These are phyloP conservation scores for Globisporangium ultimum DNA, from an alignment of 352 stramenopile genomes.

Conservation along the genomic window DNA sequence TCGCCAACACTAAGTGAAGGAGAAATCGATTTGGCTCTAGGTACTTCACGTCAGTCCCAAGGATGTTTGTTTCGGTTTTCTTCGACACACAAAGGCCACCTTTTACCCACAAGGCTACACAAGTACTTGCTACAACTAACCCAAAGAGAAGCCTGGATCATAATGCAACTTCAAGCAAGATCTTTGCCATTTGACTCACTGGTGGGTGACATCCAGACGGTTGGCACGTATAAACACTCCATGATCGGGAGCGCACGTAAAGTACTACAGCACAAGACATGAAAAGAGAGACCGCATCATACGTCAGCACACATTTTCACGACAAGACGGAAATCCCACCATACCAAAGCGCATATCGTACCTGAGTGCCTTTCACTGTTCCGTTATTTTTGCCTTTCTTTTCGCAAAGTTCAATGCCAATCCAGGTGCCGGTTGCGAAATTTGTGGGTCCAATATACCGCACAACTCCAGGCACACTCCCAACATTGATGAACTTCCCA, in stretches of 20 bases:
- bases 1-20: too few relatives aligned
- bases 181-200: too few relatives aligned
- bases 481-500: conserved; percentile 57
- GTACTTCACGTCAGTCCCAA: too few relatives aligned
- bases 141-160: too few relatives aligned
- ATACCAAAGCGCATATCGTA: neutral
- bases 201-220: conserved; percentile 33
- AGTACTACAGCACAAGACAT: conserved; percentile 36
- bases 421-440: conserved; percentile 64
- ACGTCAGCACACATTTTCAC: neutral
- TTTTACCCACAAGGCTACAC: too few relatives aligned
- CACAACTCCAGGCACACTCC: conserved; percentile 54
- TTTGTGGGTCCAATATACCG: conserved; percentile 62
- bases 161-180: neutral
- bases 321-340: neutral
- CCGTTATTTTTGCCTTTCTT: conserved; percentile 66
- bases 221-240: conserved; percentile 73
- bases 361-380: conserved; percentile 41
- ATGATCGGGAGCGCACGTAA: conserved; percentile 46
- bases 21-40: too few relatives aligned
- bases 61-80: too few relatives aligned
- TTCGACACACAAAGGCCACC: too few relatives aligned
- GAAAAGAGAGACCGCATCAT: neutral
- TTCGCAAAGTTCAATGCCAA: conserved; percentile 66
- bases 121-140: too few relatives aligned